Base-by-base conservation (phyloP, 305 asterid species). In the Ilex paraguariensis region DNA sequence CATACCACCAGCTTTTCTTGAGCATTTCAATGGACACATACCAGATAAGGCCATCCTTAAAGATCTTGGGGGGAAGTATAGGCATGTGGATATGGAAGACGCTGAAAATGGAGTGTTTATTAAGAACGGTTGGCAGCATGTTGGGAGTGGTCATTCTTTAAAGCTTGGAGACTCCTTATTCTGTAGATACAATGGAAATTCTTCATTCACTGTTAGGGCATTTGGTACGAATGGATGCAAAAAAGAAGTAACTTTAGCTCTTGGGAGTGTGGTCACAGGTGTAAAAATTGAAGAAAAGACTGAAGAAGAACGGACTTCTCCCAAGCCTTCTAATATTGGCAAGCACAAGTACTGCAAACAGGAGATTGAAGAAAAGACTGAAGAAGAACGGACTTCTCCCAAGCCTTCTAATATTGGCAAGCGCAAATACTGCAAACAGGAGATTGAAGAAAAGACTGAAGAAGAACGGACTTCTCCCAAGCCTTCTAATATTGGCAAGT, bases 21-120 rank as follows among this genome's bases (percentile, higher is more conserved):
- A 67, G 63, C n/a, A 70, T 44, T 75, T 67, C 70, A 62, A 31
- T 1, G 66, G 56, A 53, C 62, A 66, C 3, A 14, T 81, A 44
- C 62, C 11, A 12, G 77, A 81, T 49, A 75, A 48, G 44, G 68
- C 72, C 4, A 31, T 66, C 7, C 73, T 81, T 39, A 77, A 73
- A 66, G 83, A 76, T 11, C 3, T 13, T 1, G 15, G 55, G 13
- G 83, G 85, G 15, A 77, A 69, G 39, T 10, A 0, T 49, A 77
- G 87, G 85, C 53, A 66, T 3, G 70, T 84, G 15, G 70, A 61
- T 14, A 77, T 81, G 11, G 72, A 69, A 17, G n/a, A 21, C 39
- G 50, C 36, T 13, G 54, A 10, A 31, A 21, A 36, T 31, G 32
- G 13, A 36, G 31, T 33, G 3, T 68, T 31, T 50, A 44, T 68